Conservation (phyloP, 176 grass and related monocot species). For the Musa acuminata region DNA sequence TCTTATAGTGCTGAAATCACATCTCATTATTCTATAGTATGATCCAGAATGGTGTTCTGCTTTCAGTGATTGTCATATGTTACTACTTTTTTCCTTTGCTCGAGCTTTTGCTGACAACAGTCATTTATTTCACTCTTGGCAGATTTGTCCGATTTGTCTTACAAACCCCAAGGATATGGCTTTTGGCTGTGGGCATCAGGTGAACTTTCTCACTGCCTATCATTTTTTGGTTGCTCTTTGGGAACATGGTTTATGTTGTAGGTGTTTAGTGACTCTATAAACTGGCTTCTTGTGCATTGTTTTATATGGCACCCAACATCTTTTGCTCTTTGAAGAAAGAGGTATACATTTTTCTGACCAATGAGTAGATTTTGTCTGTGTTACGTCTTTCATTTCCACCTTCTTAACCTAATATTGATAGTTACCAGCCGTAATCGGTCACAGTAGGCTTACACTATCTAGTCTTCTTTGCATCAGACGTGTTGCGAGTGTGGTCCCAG, state of each 20-base stretch:
- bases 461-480: neutral
- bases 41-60: neutral
- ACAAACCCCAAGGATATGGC: conserved; percentile 11
- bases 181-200: conserved; percentile 11
- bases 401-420: neutral
- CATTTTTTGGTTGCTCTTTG: neutral
- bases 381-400: neutral
- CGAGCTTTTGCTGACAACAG: neutral
- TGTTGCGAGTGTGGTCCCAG: neutral
- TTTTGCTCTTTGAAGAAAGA: neutral
- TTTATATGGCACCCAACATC: neutral
- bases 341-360: no score
- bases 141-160: conserved; percentile 17
- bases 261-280: neutral
- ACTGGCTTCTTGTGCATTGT: neutral
- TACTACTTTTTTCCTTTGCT: neutral
- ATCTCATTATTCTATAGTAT: neutral
- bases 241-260: no score
- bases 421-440: neutral
- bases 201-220: neutral
- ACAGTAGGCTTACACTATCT: no score
- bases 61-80: neutral
- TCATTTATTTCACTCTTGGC: neutral
- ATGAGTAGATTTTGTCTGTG: neutral
- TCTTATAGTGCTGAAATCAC: neutral